These are phyloP conservation scores for Albophoma yamanashiensis DNA, from an alignment of 2,329 filamentous ascomycete species.

Conservation along the genomic window DNA sequence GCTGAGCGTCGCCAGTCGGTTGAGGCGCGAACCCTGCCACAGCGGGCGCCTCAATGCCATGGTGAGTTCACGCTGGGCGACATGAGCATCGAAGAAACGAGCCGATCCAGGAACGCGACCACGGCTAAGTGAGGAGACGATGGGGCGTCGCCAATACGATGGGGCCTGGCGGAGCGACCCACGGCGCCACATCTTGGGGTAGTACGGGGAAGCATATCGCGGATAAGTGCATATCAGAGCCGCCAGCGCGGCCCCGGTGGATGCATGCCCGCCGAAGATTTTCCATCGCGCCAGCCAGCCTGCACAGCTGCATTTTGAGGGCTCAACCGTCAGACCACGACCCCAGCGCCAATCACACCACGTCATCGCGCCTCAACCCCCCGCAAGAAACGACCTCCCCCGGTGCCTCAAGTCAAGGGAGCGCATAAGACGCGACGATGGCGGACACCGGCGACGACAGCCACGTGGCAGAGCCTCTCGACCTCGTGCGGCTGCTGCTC, in stretches of 20 bases:
- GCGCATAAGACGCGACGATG: constrained; percentile 39
- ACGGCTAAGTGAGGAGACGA: neutral
- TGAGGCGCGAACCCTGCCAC: constrained; percentile 12
- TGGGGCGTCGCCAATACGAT: neutral
- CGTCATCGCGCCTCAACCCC: neutral
- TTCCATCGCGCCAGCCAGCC: constrained; percentile 4
- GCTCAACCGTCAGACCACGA: neutral
- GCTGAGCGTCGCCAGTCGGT: constrained; percentile 7
- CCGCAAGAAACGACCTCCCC: neutral
- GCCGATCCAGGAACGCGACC: neutral
- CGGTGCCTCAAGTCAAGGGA: neutral
- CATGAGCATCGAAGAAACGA: neutral
- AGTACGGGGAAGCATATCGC: neutral
- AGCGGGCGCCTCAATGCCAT: constrained; percentile 19
- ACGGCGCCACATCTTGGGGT: constrained; percentile 2
- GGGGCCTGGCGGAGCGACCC: constrained; percentile 1
- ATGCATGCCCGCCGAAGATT: constrained; percentile 8
- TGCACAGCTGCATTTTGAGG: constrained; percentile 3
- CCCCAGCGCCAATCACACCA: neutral
- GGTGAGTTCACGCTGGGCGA: constrained; percentile 1
- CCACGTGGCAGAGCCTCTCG: constrained; percentile 81
- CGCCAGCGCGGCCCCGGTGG: neutral
- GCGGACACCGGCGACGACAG: constrained; percentile 70
- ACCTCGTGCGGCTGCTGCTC: constrained; percentile 86
- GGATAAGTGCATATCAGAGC: constrained; percentile 3